Evolutionary conservation across 1,284 basidiomycete genomes (phyloP).

Genomic region (Macrocystidia cucumis): DNA sequence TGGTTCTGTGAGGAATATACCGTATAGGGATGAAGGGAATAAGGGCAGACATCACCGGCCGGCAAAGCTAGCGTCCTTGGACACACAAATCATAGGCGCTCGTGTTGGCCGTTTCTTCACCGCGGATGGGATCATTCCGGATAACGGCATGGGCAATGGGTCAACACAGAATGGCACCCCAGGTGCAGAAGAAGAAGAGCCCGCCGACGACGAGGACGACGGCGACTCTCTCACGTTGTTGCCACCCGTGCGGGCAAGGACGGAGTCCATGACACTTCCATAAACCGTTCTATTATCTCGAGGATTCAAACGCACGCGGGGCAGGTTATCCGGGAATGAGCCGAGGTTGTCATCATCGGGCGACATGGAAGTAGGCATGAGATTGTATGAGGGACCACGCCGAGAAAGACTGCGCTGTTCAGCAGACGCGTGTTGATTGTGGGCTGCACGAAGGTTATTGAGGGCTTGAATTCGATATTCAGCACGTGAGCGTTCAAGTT

Average conservation of each 20-base stretch:
- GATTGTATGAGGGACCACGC: background rate
- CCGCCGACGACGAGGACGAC: background rate
- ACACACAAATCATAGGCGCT: conserved; percentile 16
- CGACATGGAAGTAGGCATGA: background rate
- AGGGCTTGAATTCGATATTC: conserved; percentile 25
- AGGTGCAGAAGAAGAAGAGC: too few species aligned
- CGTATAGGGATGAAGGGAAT: background rate
- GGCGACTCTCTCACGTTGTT: conserved; percentile 4
- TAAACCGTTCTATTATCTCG: conserved; percentile 5
- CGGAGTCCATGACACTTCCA: conserved; percentile 17
- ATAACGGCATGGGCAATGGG: conserved; percentile 45
- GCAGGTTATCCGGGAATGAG: background rate
- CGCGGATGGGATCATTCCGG: conserved; percentile 29
- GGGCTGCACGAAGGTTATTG: conserved; percentile 5
- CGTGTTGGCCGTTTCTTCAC: conserved; percentile 7
- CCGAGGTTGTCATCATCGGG: background rate
- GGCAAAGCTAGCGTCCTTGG: conserved; percentile 23
- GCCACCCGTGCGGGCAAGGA: conserved; percentile 5
- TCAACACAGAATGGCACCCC: conserved; percentile 22
- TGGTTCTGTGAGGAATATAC: background rate
- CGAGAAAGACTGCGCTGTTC: conserved; percentile 1
- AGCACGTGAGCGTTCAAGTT: conserved; percentile 31
- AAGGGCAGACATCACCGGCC: conserved; percentile 24
- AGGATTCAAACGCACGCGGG: background rate
- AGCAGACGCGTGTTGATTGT: conserved; percentile 7